A percentile compares a stretch with the other conserved stretches of the same genome.
Evolutionary conservation across 257 asterid species (phyloP).

Genomic region (Solanum sejunctum): DNA sequence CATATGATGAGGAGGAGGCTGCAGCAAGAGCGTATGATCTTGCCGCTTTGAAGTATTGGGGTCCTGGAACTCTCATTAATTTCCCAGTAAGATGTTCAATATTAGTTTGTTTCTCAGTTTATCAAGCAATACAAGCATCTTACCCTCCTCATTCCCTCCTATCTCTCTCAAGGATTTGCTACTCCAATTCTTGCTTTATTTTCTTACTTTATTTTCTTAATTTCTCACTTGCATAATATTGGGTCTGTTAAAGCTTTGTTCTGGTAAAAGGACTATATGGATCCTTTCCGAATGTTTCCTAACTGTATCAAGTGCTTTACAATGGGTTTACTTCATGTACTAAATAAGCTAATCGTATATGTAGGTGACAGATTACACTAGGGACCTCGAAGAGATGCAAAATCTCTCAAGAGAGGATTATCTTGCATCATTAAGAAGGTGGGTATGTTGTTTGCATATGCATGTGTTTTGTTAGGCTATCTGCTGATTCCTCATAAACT

Average conservation of each 20-base stretch:
- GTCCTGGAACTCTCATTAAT: conserved; percentile 94
- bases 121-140: not conserved
- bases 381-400: conserved; percentile 99
- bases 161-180: not conserved
- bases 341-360: not conserved
- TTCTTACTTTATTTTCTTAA: not conserved
- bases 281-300: not conserved
- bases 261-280: not conserved
- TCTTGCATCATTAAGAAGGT: conserved; percentile 97
- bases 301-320: not conserved
- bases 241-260: not conserved
- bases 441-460: not conserved
- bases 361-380: conserved; percentile 86
- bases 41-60: conserved; percentile 97
- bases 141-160: not conserved
- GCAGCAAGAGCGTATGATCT: conserved; percentile 99
- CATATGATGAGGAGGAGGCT: conserved; percentile 98
- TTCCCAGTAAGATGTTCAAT: conserved; percentile 60
- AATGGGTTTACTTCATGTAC: not conserved
- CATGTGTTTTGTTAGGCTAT: not conserved
- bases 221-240: not conserved
- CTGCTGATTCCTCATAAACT: conserved; percentile 6
- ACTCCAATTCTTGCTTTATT: not conserved
- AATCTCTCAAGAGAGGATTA: conserved; percentile 90
- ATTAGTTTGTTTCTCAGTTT: not conserved